Conservation (phyloP, 202 grass and related monocot species). For the Dendrocalamus latiflorus region DNA sequence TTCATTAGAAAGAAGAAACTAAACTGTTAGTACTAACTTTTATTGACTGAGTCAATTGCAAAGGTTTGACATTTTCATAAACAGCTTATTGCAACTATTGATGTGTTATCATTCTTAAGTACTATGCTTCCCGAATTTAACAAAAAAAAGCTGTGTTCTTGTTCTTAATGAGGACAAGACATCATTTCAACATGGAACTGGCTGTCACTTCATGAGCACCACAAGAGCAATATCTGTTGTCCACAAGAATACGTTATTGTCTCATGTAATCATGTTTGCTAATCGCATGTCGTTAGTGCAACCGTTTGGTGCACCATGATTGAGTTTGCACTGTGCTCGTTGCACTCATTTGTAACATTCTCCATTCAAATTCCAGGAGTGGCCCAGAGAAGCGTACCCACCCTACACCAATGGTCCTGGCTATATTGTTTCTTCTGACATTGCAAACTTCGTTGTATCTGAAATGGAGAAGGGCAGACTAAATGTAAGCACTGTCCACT, state of each 20-base stretch:
- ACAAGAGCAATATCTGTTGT: background rate
- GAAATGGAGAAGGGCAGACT: constrained; percentile 55
- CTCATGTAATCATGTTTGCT: constrained; percentile 29
- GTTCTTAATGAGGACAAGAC: background rate
- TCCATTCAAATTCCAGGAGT: constrained; percentile 57
- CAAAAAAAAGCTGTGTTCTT: background rate
- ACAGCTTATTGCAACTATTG: background rate
- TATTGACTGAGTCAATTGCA: background rate
- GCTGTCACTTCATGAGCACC: constrained; percentile 15
- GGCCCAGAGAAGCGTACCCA: constrained; percentile 60
- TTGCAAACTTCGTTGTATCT: constrained; percentile 46
- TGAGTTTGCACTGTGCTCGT: constrained; percentile 11
- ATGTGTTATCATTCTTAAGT: background rate
- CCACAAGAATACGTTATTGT: constrained; percentile 20
- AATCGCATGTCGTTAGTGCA: background rate
- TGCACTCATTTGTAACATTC: constrained; percentile 32
- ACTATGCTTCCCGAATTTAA: background rate
- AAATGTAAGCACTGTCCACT: constrained; percentile 41
- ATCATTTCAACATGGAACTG: background rate
- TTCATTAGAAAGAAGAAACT: background rate
- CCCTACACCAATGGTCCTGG: constrained; percentile 68
- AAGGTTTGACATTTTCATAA: background rate
- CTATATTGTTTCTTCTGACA: constrained; percentile 71
- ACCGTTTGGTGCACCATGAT: constrained; percentile 17
- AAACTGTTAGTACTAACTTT: background rate